phyloP scores from a whole-genome alignment of 768 basidiomycete species.

The Cystofilobasidium bisporidii region DNA sequence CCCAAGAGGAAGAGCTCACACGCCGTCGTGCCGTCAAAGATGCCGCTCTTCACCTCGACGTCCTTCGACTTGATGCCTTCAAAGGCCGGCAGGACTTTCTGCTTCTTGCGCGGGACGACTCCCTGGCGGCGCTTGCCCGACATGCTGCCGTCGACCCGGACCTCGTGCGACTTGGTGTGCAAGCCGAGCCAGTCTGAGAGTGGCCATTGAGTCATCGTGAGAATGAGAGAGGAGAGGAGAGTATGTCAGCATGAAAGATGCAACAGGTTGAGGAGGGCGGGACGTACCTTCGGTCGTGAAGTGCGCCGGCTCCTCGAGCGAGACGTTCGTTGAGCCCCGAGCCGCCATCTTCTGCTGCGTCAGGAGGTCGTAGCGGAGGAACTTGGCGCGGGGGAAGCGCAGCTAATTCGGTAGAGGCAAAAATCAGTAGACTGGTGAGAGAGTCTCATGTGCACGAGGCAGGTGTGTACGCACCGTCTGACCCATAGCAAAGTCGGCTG shows the following conservation, averaged over 20 bases:
- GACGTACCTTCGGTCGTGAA: conserved; percentile 31
- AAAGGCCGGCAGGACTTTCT: conserved; percentile 41
- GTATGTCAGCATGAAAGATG: too few relatives aligned
- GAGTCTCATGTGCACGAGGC: neutral
- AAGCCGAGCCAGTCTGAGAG: conserved; percentile 1
- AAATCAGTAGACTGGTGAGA: too few relatives aligned
- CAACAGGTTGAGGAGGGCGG: conserved; percentile 14
- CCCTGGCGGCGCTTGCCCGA: neutral
- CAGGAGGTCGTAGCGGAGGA: conserved; percentile 64
- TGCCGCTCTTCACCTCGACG: conserved; percentile 51
- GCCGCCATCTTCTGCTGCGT: conserved; percentile 16
- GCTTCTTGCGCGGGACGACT: conserved; percentile 25
- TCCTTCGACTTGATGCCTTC: conserved; percentile 56
- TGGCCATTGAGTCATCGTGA: conserved; percentile 25
- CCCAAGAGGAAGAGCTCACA: conserved; percentile 52
- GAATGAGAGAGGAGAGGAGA: conserved; percentile 29
- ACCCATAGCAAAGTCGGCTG: conserved; percentile 73
- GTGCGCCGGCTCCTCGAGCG: conserved; percentile 41
- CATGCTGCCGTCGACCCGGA: neutral
- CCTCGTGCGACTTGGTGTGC: neutral
- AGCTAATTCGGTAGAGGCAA: conserved; percentile 5
- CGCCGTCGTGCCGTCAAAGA: conserved; percentile 70
- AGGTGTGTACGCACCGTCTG: conserved; percentile 54
- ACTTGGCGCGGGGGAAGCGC: conserved; percentile 77
- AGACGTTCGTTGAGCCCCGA: conserved; percentile 43